These are phyloP conservation scores for Mrakia gelida DNA, from an alignment of 768 basidiomycete species.

Conservation along the genomic window DNA sequence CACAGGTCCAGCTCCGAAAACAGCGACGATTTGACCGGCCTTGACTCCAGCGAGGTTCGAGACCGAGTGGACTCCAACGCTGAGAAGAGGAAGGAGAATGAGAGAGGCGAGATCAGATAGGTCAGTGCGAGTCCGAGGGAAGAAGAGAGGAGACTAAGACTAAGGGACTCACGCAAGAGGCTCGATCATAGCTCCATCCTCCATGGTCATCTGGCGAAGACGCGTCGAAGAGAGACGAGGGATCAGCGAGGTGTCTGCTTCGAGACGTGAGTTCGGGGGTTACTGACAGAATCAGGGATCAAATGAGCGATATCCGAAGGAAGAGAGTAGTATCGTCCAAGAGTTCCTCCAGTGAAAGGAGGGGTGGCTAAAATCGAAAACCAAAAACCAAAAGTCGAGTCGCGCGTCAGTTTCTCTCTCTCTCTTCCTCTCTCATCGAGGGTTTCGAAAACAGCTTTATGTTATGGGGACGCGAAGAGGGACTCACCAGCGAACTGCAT, in stretches of 20 bases:
- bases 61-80: conserved; percentile 82
- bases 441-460: background rate
- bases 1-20: conserved; percentile 63
- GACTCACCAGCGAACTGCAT: background rate
- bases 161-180: conserved; percentile 66
- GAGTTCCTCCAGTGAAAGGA: conserved; percentile 78
- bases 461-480: no score
- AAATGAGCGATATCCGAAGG: conserved; percentile 66
- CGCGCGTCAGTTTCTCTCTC: background rate
- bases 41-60: conserved; percentile 67
- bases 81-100: no score
- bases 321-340: conserved; percentile 66
- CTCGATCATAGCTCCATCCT: conserved; percentile 97
- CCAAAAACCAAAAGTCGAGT: conserved; percentile 58
- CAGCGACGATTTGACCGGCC: conserved; percentile 67
- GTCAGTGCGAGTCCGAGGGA: no score
- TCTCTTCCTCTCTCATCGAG: background rate
- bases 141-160: no score
- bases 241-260: background rate
- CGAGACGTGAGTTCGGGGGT: no score
- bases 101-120: no score
- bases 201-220: conserved; percentile 47
- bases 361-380: conserved; percentile 92
- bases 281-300: conserved; percentile 20
- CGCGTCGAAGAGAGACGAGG: background rate